A percentile compares a stretch with the other conserved stretches of the same genome.
Evolutionary conservation across 805 yeast genomes (phyloP).

Genomic region (Yamadazyma laniorum): DNA sequence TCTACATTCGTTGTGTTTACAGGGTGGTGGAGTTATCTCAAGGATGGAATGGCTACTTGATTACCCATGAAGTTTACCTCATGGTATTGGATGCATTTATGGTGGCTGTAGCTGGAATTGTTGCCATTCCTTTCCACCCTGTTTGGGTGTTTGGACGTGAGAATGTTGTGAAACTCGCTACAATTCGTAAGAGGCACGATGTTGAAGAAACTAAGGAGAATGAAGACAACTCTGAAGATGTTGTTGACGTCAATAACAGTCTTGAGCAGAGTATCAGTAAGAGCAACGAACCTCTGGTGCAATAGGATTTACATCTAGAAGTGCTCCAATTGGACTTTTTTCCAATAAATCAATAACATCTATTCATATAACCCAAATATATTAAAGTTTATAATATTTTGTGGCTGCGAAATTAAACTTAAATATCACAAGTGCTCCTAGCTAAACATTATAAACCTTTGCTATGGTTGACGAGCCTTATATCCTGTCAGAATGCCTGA

Average conservation of each 20-base stretch:
- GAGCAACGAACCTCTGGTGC: too few species aligned
- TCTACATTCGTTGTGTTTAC: conserved; percentile 38
- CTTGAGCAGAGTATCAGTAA: too few species aligned
- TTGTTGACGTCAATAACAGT: too few species aligned
- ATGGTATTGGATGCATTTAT: conserved; percentile 40
- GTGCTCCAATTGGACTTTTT: too few species aligned
- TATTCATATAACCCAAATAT: too few species aligned
- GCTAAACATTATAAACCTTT: too few species aligned
- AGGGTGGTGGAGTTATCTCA: conserved; percentile 41
- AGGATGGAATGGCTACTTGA: conserved; percentile 38
- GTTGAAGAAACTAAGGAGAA: conserved; percentile 5
- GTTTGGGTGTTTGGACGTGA: conserved; percentile 31
- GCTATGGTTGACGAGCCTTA: background rate
- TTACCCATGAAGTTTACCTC: conserved; percentile 34
- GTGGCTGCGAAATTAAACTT: conserved; percentile 8
- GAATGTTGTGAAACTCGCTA: conserved; percentile 25
- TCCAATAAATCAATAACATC: too few species aligned
- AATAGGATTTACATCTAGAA: too few species aligned
- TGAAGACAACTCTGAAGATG: conserved; percentile 1
- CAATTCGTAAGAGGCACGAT: conserved; percentile 26
- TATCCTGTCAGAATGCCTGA: background rate
- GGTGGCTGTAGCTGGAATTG: conserved; percentile 35
- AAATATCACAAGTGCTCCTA: too few species aligned
- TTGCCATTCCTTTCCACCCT: conserved; percentile 41
- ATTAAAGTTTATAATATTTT: too few species aligned